Percentiles rank a stretch among this genome's conserved stretches.
These are phyloP conservation scores for Sporothrix brasiliensis DNA, from an alignment of 2,329 filamentous ascomycete genomes.

Conservation along the genomic window DNA sequence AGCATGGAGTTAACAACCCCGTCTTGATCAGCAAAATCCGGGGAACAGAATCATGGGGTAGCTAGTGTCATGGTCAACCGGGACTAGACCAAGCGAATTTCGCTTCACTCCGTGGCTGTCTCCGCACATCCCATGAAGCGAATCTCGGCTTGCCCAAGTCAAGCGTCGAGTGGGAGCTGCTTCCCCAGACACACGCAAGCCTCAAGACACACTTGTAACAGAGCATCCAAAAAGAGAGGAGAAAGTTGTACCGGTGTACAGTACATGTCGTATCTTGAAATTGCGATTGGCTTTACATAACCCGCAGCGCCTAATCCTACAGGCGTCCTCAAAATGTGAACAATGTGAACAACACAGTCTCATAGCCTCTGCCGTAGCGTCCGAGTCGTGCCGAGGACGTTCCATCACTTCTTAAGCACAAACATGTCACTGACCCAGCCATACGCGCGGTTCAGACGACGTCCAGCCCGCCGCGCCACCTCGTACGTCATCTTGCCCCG, in stretches of 20 bases:
- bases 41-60: background rate
- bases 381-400: no score
- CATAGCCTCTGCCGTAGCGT: no score
- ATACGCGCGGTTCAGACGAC: conserved; percentile 54
- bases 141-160: background rate
- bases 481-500: conserved; percentile 54
- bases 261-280: no score
- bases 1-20: conserved; percentile 4
- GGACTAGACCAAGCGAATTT: conserved; percentile 12
- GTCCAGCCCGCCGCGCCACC: conserved; percentile 51
- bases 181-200: background rate
- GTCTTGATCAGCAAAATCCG: background rate
- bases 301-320: no score
- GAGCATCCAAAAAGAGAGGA: no score
- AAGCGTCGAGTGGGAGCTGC: background rate
- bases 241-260: no score
- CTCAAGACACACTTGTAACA: no score
- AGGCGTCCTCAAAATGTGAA: no score
- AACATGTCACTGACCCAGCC: conserved; percentile 56
- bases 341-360: no score
- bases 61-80: background rate
- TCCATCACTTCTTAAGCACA: conserved; percentile 32
- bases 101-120: background rate
- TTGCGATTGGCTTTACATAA: no score
- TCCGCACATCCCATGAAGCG: background rate